Evolutionary conservation across 2,329 filamentous ascomycete genomes (phyloP).

Genomic region (Stachybotrys chlorohalonatus): DNA sequence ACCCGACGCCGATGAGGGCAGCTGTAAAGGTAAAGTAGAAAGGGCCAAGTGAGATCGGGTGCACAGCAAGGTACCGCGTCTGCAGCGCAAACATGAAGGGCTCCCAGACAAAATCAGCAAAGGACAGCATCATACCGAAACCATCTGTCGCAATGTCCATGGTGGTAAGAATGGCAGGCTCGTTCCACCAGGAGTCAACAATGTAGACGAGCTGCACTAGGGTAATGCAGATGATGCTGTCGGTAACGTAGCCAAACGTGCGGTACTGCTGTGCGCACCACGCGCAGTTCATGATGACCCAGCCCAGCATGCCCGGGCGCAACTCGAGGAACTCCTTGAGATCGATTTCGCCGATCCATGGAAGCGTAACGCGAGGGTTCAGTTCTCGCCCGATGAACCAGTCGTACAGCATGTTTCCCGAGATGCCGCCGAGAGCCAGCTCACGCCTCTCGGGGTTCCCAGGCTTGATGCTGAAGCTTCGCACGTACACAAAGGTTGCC

Average conservation of each 20-base stretch:
- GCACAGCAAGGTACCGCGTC: conserved; percentile 72
- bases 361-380: conserved; percentile 75
- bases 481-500: conserved; percentile 70
- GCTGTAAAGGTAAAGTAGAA: conserved; percentile 56
- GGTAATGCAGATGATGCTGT: conserved; percentile 75
- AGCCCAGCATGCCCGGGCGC: conserved; percentile 84
- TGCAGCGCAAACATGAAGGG: conserved; percentile 84
- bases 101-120: conserved; percentile 88
- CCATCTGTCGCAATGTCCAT: conserved; percentile 92
- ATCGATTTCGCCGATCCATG: conserved; percentile 75
- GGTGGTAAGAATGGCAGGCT: conserved; percentile 80
- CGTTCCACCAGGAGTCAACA: conserved; percentile 78
- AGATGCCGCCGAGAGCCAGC: conserved; percentile 71
- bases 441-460: conserved; percentile 65
- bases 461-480: conserved; percentile 73
- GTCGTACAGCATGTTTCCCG: conserved; percentile 83
- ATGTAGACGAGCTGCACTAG: conserved; percentile 74
- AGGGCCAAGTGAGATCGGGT: conserved; percentile 71
- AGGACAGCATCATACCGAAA: conserved; percentile 90
- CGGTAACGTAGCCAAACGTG: conserved; percentile 71
- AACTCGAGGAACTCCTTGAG: conserved; percentile 87
- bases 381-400: conserved; percentile 96
- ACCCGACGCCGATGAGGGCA: conserved; percentile 62
- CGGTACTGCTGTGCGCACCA: conserved; percentile 85
- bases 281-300: conserved; percentile 76